Percentiles rank a stretch among this genome's conserved stretches.
Conservation (phyloP, 73 alveolate species). For the Tetrahymena borealis region DNA sequence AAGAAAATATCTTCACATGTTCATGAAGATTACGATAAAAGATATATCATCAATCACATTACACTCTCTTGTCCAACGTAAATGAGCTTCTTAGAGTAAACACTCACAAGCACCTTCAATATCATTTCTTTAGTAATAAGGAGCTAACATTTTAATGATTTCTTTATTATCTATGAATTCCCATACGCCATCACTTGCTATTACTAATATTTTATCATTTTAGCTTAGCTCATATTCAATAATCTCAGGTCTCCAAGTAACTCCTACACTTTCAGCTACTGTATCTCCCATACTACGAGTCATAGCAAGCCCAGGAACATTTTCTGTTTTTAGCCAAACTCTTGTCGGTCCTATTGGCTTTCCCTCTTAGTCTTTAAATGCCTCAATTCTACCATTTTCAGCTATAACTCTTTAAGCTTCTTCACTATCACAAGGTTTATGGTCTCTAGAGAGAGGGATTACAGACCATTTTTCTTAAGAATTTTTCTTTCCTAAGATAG, state of each 20-base stretch:
- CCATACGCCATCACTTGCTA: constrained; percentile 74
- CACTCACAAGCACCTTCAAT: neutral
- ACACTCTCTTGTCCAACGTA: neutral
- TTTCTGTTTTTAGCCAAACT: constrained; percentile 57
- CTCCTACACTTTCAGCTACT: constrained; percentile 55
- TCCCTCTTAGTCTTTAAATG: constrained; percentile 49
- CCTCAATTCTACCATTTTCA: constrained; percentile 54
- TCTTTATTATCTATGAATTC: constrained; percentile 76
- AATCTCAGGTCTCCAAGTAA: constrained; percentile 48
- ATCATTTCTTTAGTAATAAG: neutral
- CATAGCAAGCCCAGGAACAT: constrained; percentile 58
- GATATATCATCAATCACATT: neutral
- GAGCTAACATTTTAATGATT: neutral
- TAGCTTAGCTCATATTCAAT: constrained; percentile 3
- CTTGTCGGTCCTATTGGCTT: constrained; percentile 42
- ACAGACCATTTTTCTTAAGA: neutral
- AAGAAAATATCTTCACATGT: too few species aligned
- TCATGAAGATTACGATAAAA: neutral
- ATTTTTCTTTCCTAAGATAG: constrained; percentile 31
- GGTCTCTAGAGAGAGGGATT: constrained; percentile 44
- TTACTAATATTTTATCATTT: constrained; percentile 5
- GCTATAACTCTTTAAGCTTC: constrained; percentile 53
- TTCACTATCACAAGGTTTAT: constrained; percentile 57
- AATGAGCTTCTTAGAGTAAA: neutral
- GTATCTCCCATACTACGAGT: constrained; percentile 56